Base-by-base conservation (phyloP, 1,284 basidiomycete species). In the Sporisorium sorghi region DNA sequence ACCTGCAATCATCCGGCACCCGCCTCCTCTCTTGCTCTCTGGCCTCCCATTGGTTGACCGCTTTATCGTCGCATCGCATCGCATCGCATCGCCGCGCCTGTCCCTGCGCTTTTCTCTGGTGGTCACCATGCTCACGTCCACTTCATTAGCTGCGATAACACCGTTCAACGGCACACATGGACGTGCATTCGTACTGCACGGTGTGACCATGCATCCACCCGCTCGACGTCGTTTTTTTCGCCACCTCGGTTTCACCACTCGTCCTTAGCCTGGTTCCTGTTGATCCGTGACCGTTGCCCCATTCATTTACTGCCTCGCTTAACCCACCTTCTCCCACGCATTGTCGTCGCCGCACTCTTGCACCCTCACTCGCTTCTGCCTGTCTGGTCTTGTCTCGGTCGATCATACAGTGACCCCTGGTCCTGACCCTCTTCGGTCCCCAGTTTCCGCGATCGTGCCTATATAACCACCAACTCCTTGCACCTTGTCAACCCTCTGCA, bases 341-440 rank as follows among this genome's bases (percentile, higher is more conserved):
- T 11, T 21, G 19, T 15, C n/a, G 3, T 39, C 15, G 35, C n/a
- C n/a, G n/a, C n/a, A n/a, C n/a, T n/a, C n/a, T n/a, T n/a, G n/a
- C n/a, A 15, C 23, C 3, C 14, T 32, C n/a, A n/a, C 44, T 56
- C 54, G 54, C 43, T 56, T 56, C 44, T 46, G 33, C 50, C 48
- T 39, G 17, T 28, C 32, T 57, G 53, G 65, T 62, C 59, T 47
- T 37, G 40, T 21, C 44, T 61, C 65, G 65, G 65, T 68, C 65
- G 59, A 62, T 58, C 65, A 54, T 32, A n/a, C n/a, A n/a, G n/a
- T n/a, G n/a, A n/a, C n/a, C n/a, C n/a, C n/a, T n/a, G n/a, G n/a
- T n/a, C n/a, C n/a, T n/a, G n/a, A n/a, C n/a, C n/a, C 37, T 35
- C 55, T 15, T 55, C 21, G 15, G 49, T 52, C 48, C 21, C 21